A percentile compares a stretch with the other conserved stretches of the same genome.
These are phyloP conservation scores for Eucalyptus victrix DNA, from an alignment of 345 rosid genomes.

Conservation along the genomic window DNA sequence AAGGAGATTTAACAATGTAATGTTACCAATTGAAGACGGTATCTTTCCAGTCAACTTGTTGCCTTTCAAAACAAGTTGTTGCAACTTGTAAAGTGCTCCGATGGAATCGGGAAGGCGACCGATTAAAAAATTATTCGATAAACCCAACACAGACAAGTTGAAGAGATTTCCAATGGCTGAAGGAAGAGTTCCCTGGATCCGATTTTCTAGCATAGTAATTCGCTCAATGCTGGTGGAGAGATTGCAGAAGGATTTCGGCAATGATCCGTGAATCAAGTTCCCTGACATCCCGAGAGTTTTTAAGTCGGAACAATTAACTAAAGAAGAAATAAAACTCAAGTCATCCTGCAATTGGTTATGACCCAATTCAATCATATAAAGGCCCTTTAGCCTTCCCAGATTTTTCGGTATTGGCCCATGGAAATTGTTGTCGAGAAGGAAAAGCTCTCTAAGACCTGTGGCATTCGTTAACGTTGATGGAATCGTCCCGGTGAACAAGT, in stretches of 20 bases:
- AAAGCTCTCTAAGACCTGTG: fast-evolving
- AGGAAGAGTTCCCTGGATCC: too few species aligned
- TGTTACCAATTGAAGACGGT: too few species aligned
- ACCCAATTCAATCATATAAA: fast-evolving
- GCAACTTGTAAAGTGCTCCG: too few species aligned
- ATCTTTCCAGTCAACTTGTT: too few species aligned
- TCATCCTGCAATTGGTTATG: fast-evolving
- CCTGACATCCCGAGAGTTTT: fast-evolving
- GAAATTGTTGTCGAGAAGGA: fast-evolving
- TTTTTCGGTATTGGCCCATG: not conserved
- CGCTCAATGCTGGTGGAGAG: too few species aligned
- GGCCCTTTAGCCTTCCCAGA: not conserved
- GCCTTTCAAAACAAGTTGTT: fast-evolving
- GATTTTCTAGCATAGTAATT: too few species aligned
- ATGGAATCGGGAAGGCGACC: too few species aligned
- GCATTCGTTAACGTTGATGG: not conserved
- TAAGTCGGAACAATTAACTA: not conserved
- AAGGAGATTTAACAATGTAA: too few species aligned
- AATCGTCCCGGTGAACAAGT: not conserved
- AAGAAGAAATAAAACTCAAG: not conserved
- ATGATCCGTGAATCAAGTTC: not conserved
- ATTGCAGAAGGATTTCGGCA: too few species aligned
- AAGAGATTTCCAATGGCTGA: too few species aligned
- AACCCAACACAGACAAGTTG: too few species aligned
- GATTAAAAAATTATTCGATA: too few species aligned